A percentile compares a stretch with the other conserved stretches of the same genome.
Conservation (phyloP, 257 asterid species). For the Gynochthodes officinalis region DNA sequence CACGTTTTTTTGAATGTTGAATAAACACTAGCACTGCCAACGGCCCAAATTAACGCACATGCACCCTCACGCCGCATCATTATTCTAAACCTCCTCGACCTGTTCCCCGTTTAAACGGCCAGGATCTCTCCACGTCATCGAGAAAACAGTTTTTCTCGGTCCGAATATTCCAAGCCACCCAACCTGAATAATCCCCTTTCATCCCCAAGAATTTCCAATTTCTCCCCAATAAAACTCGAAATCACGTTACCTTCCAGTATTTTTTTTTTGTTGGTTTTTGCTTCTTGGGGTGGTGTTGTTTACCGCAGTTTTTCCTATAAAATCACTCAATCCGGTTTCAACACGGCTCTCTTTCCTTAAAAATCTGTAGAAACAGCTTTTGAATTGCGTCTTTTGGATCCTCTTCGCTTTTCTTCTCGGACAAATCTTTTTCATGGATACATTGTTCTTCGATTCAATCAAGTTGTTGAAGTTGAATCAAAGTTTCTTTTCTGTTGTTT, state of each 20-base stretch:
- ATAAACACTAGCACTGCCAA: no score
- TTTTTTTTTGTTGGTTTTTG: no score
- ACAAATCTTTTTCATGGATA: slow-evolving; percentile 37
- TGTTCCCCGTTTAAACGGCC: neutral
- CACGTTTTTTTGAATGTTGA: no score
- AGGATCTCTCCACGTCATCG: slow-evolving; percentile 28
- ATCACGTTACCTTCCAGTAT: neutral
- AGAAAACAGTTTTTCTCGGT: neutral
- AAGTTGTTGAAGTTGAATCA: slow-evolving; percentile 15
- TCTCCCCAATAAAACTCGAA: neutral
- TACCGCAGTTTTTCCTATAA: slow-evolving; percentile 2
- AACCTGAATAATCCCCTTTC: slow-evolving; percentile 16
- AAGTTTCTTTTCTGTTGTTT: slow-evolving; percentile 6
- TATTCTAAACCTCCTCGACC: neutral
- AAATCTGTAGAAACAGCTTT: neutral
- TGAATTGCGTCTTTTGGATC: neutral
- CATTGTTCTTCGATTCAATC: slow-evolving; percentile 26
- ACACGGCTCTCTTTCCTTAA: neutral
- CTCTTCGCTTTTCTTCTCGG: neutral
- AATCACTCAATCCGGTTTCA: neutral
- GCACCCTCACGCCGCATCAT: neutral
- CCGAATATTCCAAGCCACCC: slow-evolving; percentile 40
- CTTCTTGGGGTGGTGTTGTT: neutral
- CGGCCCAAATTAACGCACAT: slow-evolving; percentile 4
- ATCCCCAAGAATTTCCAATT: neutral